Evolutionary conservation across 495 filamentous ascomycete species (phyloP).

Genomic region (Penicillium odoratum): DNA sequence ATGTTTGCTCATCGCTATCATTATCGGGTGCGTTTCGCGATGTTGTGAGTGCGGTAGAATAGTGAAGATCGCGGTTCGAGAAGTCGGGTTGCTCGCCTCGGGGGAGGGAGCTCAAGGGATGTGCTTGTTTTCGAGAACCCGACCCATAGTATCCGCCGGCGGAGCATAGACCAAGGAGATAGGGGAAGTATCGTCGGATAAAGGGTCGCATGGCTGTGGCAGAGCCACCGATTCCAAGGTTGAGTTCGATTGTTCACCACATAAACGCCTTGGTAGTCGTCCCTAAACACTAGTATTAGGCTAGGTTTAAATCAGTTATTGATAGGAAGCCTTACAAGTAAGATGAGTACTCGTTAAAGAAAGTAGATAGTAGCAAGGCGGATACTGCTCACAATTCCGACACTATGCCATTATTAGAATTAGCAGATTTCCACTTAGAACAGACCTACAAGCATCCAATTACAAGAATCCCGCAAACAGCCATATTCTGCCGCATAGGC

Average conservation of each 20-base stretch:
- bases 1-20: slow-evolving; percentile 32
- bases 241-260: slow-evolving; percentile 38
- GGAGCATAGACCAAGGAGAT: slow-evolving; percentile 32
- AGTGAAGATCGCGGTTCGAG: slow-evolving; percentile 14
- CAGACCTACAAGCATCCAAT: slow-evolving; percentile 34
- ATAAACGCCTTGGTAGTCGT: slow-evolving; percentile 28
- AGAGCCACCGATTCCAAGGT: slow-evolving; percentile 37
- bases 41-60: slow-evolving; percentile 23
- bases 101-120: slow-evolving; percentile 29
- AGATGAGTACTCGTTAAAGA: slow-evolving; percentile 24
- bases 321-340: slow-evolving; percentile 23
- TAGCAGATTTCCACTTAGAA: background rate
- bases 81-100: slow-evolving; percentile 25
- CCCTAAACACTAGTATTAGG: too few relatives aligned
- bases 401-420: slow-evolving; percentile 14
- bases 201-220: slow-evolving; percentile 37
- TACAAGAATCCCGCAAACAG: slow-evolving; percentile 27
- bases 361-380: slow-evolving; percentile 28
- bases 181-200: slow-evolving; percentile 34
- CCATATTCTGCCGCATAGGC: slow-evolving; percentile 31
- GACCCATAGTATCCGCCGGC: slow-evolving; percentile 14
- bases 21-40: slow-evolving; percentile 18
- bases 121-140: slow-evolving; percentile 24
- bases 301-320: background rate
- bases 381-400: slow-evolving; percentile 37